phyloP scores from a whole-genome alignment of 768 basidiomycete genomes.

The Mrakia frigida region DNA sequence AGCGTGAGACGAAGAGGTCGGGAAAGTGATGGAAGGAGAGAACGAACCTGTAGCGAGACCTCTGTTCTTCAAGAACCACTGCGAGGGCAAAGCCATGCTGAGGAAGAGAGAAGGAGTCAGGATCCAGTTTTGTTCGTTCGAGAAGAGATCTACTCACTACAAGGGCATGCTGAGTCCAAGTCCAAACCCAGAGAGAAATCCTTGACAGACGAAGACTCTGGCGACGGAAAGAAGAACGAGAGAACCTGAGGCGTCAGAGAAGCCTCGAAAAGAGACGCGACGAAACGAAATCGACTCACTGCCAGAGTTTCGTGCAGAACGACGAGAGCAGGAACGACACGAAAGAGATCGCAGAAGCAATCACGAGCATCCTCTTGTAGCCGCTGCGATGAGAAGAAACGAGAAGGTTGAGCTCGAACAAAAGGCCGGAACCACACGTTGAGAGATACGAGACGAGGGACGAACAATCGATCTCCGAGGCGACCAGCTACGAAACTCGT shows the following conservation, averaged over 20 bases:
- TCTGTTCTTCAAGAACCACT: conserved; percentile 9
- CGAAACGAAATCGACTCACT: too few species aligned
- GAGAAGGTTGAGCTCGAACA: background rate
- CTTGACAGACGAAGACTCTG: conserved; percentile 13
- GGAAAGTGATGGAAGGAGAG: background rate
- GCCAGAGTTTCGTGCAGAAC: conserved; percentile 17
- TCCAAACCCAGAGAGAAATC: conserved; percentile 13
- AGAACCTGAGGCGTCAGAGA: too few species aligned
- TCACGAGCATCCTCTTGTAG: conserved; percentile 15
- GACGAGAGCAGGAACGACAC: background rate
- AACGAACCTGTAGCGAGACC: conserved; percentile 25
- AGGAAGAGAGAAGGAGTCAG: background rate
- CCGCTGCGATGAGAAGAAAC: background rate
- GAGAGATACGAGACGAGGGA: background rate
- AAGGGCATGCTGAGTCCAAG: conserved; percentile 13
- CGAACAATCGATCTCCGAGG: conserved; percentile 14
- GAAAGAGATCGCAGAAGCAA: background rate
- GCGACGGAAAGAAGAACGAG: too few species aligned
- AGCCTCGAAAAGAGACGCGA: too few species aligned
- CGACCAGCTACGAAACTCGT: conserved; percentile 17
- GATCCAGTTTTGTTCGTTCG: background rate
- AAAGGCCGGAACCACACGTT: background rate
- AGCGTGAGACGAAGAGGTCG: background rate
- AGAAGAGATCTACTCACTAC: background rate
- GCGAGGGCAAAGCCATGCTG: conserved; percentile 16